Evolutionary conservation across 768 basidiomycete genomes (phyloP), one percentile per base, ranked within the genome.

Genomic region (Lactifluus pinguis): DNA sequence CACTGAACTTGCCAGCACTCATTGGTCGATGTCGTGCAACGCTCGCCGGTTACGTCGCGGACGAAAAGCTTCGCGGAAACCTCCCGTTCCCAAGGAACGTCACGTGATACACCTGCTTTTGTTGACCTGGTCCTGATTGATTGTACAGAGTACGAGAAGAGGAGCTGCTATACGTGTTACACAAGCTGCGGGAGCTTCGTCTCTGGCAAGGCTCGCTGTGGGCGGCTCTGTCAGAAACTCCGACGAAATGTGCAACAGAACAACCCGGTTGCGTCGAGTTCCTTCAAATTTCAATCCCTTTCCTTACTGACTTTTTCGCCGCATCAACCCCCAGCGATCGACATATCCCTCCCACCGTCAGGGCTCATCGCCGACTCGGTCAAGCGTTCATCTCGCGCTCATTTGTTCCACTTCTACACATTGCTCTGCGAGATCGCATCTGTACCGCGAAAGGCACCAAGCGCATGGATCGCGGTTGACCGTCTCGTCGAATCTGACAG

Each of bases 351-450:
- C 17, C 71, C 77, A 1, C 80, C 85, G 0, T 74, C 81, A 13
- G 74, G 75, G 13, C 75, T 89, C 3, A 78, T 95, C 21, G 77
- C 84, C 0, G 85, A 92, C 61, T 82, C 87, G 0, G 82, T 87
- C 13, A 83, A 82, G 65, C 83, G 89, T 1, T 94, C 94, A 1
- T 71, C 83, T 0, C 79, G 83, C 15, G 92, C 88, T 0, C 94
- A 95, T 67, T 74, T 98, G 11, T 95, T 95, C 79, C 85, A 93
- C 69, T 85, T 95, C 60, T 95, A 95, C 68, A 75, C 83, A 0
- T 73, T 89, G 2, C 71, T 97, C 4, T 87, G 88, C 66, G 85
- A 92, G 67, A 86, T 95, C 50, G 85, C 82, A 8, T 83, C 91
- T 2, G 80, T 86, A 57, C 83, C 87, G 0, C 76, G 84, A 32